Conservation (phyloP, 805 yeast genomes). For the Debaryomyces maramus region DNA sequence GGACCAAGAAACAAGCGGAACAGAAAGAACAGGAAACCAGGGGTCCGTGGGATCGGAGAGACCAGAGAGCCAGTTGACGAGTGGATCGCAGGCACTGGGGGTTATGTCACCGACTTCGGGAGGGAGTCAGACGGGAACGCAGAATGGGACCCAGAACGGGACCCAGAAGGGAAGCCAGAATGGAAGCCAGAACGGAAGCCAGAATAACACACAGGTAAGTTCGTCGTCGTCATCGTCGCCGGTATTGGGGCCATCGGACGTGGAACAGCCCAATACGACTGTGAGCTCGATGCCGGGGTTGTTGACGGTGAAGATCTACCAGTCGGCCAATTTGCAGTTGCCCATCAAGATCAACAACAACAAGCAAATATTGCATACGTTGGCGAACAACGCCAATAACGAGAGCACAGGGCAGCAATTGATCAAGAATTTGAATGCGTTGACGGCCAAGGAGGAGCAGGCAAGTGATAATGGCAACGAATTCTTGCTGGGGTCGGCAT, state of each 20-base stretch:
- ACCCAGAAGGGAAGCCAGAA: not conserved
- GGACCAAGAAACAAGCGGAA: constrained; percentile 5
- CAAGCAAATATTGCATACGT: constrained; percentile 60
- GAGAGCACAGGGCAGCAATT: constrained; percentile 29
- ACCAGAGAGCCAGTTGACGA: constrained; percentile 17
- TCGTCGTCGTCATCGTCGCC: not conserved
- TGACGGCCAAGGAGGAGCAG: constrained; percentile 12
- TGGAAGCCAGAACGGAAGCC: not conserved
- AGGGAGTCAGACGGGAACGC: not conserved
- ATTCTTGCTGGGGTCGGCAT: constrained; percentile 31
- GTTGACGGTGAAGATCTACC: constrained; percentile 73
- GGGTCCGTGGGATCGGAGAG: constrained; percentile 22
- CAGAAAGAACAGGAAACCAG: constrained; percentile 1
- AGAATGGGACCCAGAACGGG: not conserved
- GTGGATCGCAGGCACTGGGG: constrained; percentile 4
- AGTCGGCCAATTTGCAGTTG: constrained; percentile 62
- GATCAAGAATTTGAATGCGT: constrained; percentile 29
- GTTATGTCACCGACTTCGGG: not conserved
- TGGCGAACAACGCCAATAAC: constrained; percentile 54
- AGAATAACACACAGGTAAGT: not conserved
- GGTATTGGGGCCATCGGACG: not conserved
- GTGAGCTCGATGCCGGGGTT: constrained; percentile 55
- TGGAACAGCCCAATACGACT: not conserved
- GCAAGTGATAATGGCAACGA: constrained; percentile 13
- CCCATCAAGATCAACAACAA: constrained; percentile 72